These are phyloP conservation scores for Eudorina sp. DNA, from an alignment of 139 green algal species.

Conservation along the genomic window DNA sequence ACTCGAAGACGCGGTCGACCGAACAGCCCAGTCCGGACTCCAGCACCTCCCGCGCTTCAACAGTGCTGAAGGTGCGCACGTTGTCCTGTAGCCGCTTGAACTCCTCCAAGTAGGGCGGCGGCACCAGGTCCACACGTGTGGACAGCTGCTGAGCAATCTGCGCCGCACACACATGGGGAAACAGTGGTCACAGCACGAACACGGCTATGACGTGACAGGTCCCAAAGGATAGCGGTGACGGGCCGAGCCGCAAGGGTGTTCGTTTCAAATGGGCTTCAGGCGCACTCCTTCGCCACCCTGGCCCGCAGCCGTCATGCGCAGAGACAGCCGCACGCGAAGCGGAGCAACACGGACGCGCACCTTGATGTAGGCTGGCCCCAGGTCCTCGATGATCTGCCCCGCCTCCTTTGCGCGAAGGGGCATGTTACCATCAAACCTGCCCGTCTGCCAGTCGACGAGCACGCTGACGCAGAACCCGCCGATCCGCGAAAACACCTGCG, in stretches of 20 bases:
- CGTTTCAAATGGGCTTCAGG: no score
- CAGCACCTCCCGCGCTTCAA: constrained; percentile 63
- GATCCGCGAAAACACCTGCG: constrained; percentile 49
- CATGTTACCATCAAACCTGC: constrained; percentile 62
- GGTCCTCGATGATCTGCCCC: constrained; percentile 56
- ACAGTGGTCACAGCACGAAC: no score
- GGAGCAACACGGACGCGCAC: no score
- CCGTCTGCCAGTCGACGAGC: constrained; percentile 59
- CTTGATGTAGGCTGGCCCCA: constrained; percentile 70
- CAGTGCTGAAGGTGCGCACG: constrained; percentile 69
- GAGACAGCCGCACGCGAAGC: no score
- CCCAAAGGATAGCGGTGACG: no score
- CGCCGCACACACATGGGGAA: not conserved
- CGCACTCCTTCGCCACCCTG: no score
- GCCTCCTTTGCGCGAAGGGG: constrained; percentile 38
- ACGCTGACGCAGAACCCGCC: constrained; percentile 53
- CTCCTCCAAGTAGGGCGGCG: constrained; percentile 66
- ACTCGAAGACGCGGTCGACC: constrained; percentile 70
- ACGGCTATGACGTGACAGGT: no score
- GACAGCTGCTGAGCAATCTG: constrained; percentile 73
- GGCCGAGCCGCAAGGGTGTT: no score
- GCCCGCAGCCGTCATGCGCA: no score
- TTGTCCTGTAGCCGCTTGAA: constrained; percentile 71
- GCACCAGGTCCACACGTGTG: constrained; percentile 72
- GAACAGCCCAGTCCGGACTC: constrained; percentile 56